Evolutionary conservation across 1,284 basidiomycete species (phyloP), one percentile per base, ranked within the genome.

Genomic region (Phellopilus nigrolimitatus): DNA sequence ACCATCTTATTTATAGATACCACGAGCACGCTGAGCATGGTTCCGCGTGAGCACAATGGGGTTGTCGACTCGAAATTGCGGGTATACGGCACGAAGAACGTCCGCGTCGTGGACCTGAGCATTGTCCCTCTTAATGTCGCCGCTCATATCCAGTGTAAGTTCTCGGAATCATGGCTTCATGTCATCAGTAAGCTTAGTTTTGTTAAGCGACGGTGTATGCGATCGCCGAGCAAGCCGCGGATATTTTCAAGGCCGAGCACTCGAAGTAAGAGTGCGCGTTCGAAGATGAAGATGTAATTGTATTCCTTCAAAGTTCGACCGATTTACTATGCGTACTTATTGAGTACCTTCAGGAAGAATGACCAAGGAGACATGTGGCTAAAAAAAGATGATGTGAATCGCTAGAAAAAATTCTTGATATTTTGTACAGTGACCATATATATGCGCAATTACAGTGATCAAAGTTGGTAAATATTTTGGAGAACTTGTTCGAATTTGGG

Each of bases 11-110:
- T 25, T 50, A 31, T 22, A 60, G 57, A 71, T 60, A 64, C 70
- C 1, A 61, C 65, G 39, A 67, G 69, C 38, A 68, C 70, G 5
- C 60, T 61, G 1, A 61, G 68, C 7, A 72, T 73, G 71, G 60
- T 73, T 40, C 72, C 72, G 2, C 60, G 63, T 10, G 56, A 65
- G 33, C 57, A 68, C 43, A 67, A 68, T 33, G 72, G 71, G 46
- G 72, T 73, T 3, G 72, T 74, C 8, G 67, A 67, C 57, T 33
- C 65, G 3, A 51, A 62, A 21, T 51, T 64, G 2, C 19, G 66
- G 46, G 62, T 66, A 9, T 66, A 67, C 56, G 65, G 65, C 7
- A 64, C 64, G 2, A 51, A 43, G 17, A 67, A 67, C 50, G 52
- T 67, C 10, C 59, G 66, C n/a, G 64, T 67, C 27, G 64, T 59